phyloP scores from a whole-genome alignment of 176 grass and related monocot genomes.

The Rhipidocladum racemiflorum region DNA sequence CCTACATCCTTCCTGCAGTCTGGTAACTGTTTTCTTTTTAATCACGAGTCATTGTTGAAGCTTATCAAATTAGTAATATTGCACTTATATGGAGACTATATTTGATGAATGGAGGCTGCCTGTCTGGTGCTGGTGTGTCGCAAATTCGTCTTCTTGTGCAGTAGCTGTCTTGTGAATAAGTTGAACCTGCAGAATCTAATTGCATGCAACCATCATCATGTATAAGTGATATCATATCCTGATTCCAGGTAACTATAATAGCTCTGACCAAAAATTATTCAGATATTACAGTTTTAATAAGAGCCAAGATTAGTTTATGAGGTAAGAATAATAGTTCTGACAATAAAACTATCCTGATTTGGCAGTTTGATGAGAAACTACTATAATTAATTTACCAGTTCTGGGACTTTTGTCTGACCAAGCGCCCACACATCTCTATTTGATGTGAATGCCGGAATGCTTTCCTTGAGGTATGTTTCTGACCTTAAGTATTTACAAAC shows the following conservation, averaged over 20 bases:
- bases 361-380: constrained; percentile 11
- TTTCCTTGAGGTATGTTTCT: constrained; percentile 28
- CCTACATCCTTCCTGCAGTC: neutral
- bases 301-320: neutral
- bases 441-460: neutral
- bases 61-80: neutral
- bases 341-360: neutral
- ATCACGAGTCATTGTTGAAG: neutral
- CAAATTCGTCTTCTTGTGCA: neutral
- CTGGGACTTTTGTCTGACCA: neutral
- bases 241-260: constrained; percentile 7
- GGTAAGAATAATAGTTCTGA: constrained; percentile 12
- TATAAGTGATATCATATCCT: neutral
- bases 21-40: neutral
- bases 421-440: neutral
- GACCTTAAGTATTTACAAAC: neutral
- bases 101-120: neutral
- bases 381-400: neutral
- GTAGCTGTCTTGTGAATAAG: constrained; percentile 14
- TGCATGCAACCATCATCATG: neutral
- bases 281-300: constrained; percentile 1
- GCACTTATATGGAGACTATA: neutral
- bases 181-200: constrained; percentile 6
- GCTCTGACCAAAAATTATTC: neutral
- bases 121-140: neutral